Base-by-base conservation (phyloP, 1,284 basidiomycete genomes). In the Moesziomyces sp. region DNA sequence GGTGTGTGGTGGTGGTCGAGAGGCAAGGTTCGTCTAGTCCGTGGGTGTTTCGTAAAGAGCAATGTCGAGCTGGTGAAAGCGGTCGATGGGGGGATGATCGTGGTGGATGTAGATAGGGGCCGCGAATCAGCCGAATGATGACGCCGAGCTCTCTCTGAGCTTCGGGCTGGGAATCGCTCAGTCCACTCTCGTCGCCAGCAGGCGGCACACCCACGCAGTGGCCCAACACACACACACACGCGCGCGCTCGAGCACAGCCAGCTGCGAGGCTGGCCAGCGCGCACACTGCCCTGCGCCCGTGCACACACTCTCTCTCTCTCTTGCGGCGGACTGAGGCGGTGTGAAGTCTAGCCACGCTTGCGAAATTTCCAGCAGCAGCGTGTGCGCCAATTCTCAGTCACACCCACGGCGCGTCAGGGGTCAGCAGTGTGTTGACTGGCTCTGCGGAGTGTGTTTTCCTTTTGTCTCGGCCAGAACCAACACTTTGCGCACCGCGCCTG, bases 11-110 rank as follows among this genome's bases (percentile, higher is more conserved):
- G 52, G 56, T 63, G 33, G 44, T 62, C 51, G 52, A 58, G 10
- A 62, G 19, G 26, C 7, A 44, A 57, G 33, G 33, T 10, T 46
- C 50, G 49, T 60, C 6, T 21, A 42, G 14, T 10, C 19, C 6
- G 19, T 9, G 26, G 19, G 26, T 28, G 49, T 21, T 45, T 28
- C 18, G 40, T 33, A 19, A 28, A 26, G 30, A 44, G 6, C 10
- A 28, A 28, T 13, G 28, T 16, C 23, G 26, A 28, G 23, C 45
- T 30, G 33, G 46, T 13, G 40, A 53, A 38, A 26, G 42, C 28
- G 48, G 42, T 21, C 7, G 19, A 28, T 43, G 46, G 49, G 38
- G 38, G 26, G 46, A 50, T 67, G 65, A 54, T 67, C 53, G 55
- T 53, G 10, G 53, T 58, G 46, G 43, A 58, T 18, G 38, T 40